Base-by-base conservation (phyloP, 2,329 filamentous ascomycete genomes). In the Xylaria sp. region DNA sequence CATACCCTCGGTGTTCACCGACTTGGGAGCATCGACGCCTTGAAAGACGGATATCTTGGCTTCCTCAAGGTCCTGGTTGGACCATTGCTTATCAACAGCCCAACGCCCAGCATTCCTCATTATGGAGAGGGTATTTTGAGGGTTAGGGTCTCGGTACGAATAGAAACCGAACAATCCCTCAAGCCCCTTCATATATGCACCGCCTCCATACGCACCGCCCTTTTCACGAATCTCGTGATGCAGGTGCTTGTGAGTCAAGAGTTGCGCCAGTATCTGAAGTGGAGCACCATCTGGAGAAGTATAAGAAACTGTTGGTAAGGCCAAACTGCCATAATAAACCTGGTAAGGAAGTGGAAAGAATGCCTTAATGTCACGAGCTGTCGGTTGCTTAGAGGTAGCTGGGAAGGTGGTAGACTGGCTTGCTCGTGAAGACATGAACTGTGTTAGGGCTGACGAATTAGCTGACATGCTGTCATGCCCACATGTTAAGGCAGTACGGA, bases 201-300 rank as follows among this genome's bases (percentile, higher is more conserved):
- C 94, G 26, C 93, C 96, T 53, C 96, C 96, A 74, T 99, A 99
- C 0, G 96, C 96, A 44, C 96, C 96, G 38, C 96, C 96, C 81
- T 98, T 98, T 79, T 99, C 96, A 64, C 96, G 92, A 73, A 99
- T 97, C 80, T 98, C 96, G 74, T 97, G 95, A 78, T 99, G 96
- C 33, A 99, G 86, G 77, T 97, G 93, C 81, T 97, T 97, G 83
- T 99, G 95, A 0, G 95, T 98, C 38, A 99, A 87, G 20, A 99
- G 88, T 79, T 97, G 93, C 13, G 94, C 90, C 26, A 99, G 89
- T 48, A 98, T 92, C 75, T 95, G 93, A 17, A 98, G 89, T 0
- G 94, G 88, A 1, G 96, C 93, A 48, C 92, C 90, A 61, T 92
- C 87, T 0, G 89, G 80, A 51, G 92, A 88, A 3, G 89, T 90